Evolutionary conservation across 2,329 filamentous ascomycete species (phyloP).

Genomic region (Leptographium galeiforme): DNA sequence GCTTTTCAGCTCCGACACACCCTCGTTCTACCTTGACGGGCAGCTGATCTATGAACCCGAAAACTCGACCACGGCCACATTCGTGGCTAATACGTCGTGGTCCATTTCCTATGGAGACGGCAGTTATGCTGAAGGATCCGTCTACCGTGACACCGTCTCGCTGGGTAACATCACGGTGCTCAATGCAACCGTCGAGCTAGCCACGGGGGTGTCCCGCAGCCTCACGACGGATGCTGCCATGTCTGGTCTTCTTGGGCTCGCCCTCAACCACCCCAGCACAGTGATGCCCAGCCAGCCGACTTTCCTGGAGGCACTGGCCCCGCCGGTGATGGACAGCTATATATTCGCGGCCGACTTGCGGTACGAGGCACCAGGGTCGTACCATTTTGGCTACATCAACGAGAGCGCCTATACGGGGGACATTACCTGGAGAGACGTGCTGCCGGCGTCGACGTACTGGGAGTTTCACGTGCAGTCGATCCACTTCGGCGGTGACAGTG

Average conservation of each 20-base stretch:
- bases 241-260: constrained; percentile 39
- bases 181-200: constrained; percentile 36
- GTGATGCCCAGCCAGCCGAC: constrained; percentile 27
- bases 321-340: constrained; percentile 24
- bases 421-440: constrained; percentile 32
- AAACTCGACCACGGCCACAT: constrained; percentile 28
- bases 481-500: constrained; percentile 17
- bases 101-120: constrained; percentile 33
- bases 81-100: constrained; percentile 32
- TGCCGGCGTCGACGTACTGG: constrained; percentile 37
- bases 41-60: constrained; percentile 32
- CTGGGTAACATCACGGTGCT: constrained; percentile 30
- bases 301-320: constrained; percentile 30
- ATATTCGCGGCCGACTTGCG: constrained; percentile 38
- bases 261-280: constrained; percentile 30
- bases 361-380: constrained; percentile 32
- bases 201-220: constrained; percentile 24
- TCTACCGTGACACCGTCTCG: constrained; percentile 35
- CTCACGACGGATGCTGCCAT: constrained; percentile 28
- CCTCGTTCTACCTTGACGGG: constrained; percentile 27
- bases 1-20: constrained; percentile 38
- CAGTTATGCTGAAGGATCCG: constrained; percentile 29
- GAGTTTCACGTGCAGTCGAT: constrained; percentile 22
- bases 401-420: constrained; percentile 22
- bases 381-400: constrained; percentile 38